Conservation (phyloP, 805 yeast genomes). For the Naumovozyma dairenensis region DNA sequence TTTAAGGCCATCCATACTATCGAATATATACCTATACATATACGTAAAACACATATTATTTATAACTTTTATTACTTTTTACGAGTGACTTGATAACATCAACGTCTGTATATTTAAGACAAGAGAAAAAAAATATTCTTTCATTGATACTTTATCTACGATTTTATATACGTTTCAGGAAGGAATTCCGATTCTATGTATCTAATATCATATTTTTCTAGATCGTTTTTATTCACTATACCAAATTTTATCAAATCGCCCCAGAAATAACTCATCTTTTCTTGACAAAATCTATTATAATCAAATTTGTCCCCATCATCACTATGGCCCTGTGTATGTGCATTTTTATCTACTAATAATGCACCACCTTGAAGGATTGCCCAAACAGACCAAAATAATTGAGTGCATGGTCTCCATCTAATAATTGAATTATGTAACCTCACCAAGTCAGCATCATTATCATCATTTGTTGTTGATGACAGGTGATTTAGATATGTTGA, state of each 20-base stretch:
- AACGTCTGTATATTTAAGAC: no score
- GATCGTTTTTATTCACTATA: slow-evolving; percentile 28
- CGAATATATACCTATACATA: no score
- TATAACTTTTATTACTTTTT: no score
- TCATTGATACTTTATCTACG: no score
- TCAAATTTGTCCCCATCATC: slow-evolving; percentile 55
- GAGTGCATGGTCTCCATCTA: slow-evolving; percentile 69
- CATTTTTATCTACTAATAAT: slow-evolving; percentile 15
- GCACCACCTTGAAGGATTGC: slow-evolving; percentile 68
- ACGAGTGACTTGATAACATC: no score
- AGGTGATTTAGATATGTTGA: slow-evolving; percentile 54
- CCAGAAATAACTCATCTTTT: slow-evolving; percentile 60
- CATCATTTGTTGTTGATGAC: slow-evolving; percentile 14
- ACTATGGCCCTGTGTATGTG: slow-evolving; percentile 14
- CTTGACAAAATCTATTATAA: slow-evolving; percentile 59
- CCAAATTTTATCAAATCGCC: slow-evolving; percentile 62
- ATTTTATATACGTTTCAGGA: no score
- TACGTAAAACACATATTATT: no score
- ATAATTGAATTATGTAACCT: slow-evolving; percentile 50
- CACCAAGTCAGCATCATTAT: slow-evolving; percentile 30
- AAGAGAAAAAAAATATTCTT: no score
- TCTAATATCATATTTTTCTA: neutral
- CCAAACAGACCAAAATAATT: slow-evolving; percentile 81
- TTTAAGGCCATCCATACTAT: no score
- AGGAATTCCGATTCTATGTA: no score